Percentiles rank a stretch among this genome's conserved stretches.
Evolutionary conservation across 2,329 filamentous ascomycete genomes (phyloP).

Genomic region (Epichloe elymi): DNA sequence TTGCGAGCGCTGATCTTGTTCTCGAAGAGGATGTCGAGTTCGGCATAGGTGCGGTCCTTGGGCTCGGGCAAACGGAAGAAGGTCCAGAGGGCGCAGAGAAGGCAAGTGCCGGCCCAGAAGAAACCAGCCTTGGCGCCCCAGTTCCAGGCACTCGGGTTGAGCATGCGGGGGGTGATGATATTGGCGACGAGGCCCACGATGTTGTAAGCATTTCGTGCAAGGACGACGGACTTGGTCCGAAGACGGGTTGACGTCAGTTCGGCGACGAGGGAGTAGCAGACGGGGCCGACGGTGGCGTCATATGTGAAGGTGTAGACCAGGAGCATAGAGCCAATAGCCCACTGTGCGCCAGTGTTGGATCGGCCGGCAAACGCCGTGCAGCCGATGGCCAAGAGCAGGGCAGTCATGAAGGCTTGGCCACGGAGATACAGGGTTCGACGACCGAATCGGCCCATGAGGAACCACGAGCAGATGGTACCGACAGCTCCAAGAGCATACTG

Average conservation of each 20-base stretch:
- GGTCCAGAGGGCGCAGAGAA: slow-evolving; percentile 34
- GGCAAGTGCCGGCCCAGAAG: slow-evolving; percentile 31
- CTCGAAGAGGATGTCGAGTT: slow-evolving; percentile 44
- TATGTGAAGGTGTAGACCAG: slow-evolving; percentile 31
- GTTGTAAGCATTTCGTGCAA: slow-evolving; percentile 35
- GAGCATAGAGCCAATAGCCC: slow-evolving; percentile 33
- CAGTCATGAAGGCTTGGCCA: slow-evolving; percentile 35
- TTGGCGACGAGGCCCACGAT: slow-evolving; percentile 33
- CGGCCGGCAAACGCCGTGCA: slow-evolving; percentile 41
- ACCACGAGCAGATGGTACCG: slow-evolving; percentile 33
- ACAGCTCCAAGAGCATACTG: slow-evolving; percentile 30
- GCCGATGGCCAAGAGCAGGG: slow-evolving; percentile 29
- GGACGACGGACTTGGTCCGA: slow-evolving; percentile 31
- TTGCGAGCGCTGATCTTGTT: slow-evolving; percentile 27
- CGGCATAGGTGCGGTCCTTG: slow-evolving; percentile 37
- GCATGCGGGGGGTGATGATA: slow-evolving; percentile 33
- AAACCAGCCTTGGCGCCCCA: slow-evolving; percentile 35
- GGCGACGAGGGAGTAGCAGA: slow-evolving; percentile 76
- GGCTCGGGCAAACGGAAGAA: slow-evolving; percentile 42
- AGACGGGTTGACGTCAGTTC: slow-evolving; percentile 33
- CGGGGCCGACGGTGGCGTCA: slow-evolving; percentile 29
- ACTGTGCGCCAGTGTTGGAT: slow-evolving; percentile 32
- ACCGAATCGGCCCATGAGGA: slow-evolving; percentile 28
- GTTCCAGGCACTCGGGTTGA: slow-evolving; percentile 32
- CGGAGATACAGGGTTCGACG: slow-evolving; percentile 31